Conservation (phyloP, 2,329 filamentous ascomycete genomes). For the Fusarium nodosum region DNA sequence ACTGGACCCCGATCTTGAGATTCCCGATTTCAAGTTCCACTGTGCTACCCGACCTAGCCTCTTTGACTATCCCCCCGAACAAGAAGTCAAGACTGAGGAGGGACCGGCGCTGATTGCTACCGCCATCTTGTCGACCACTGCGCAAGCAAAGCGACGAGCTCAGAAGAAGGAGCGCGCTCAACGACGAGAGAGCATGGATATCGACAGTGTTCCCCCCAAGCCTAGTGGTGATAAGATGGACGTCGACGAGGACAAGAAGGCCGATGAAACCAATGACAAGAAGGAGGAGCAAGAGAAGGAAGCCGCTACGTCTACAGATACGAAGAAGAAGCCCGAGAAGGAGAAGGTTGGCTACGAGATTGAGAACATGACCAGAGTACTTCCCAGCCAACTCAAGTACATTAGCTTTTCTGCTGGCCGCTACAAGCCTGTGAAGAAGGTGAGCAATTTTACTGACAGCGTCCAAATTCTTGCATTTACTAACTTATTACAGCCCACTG, state of each 20-base stretch:
- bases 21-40: slow-evolving; percentile 95
- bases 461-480: slow-evolving; percentile 9
- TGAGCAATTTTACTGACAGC: slow-evolving; percentile 57
- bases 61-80: slow-evolving; percentile 97
- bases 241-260: slow-evolving; percentile 74
- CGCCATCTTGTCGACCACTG: slow-evolving; percentile 94
- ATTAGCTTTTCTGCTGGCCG: slow-evolving; percentile 91
- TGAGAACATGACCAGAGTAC: slow-evolving; percentile 95
- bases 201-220: slow-evolving; percentile 77
- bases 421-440: slow-evolving; percentile 92
- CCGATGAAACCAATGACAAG: slow-evolving; percentile 69
- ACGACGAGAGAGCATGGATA: slow-evolving; percentile 93
- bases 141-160: slow-evolving; percentile 94
- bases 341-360: slow-evolving; percentile 97
- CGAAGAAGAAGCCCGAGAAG: slow-evolving; percentile 92
- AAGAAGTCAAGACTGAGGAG: slow-evolving; percentile 94
- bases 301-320: slow-evolving; percentile 63
- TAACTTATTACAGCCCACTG: slow-evolving; percentile 77
- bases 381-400: slow-evolving; percentile 94
- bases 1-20: slow-evolving; percentile 92
- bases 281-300: slow-evolving; percentile 74
- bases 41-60: slow-evolving; percentile 94
- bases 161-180: slow-evolving; percentile 94
- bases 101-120: slow-evolving; percentile 94
- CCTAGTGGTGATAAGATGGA: slow-evolving; percentile 89